These are phyloP conservation scores for Arthroderma uncinatum DNA, from an alignment of 2,329 filamentous ascomycete genomes.

Conservation along the genomic window DNA sequence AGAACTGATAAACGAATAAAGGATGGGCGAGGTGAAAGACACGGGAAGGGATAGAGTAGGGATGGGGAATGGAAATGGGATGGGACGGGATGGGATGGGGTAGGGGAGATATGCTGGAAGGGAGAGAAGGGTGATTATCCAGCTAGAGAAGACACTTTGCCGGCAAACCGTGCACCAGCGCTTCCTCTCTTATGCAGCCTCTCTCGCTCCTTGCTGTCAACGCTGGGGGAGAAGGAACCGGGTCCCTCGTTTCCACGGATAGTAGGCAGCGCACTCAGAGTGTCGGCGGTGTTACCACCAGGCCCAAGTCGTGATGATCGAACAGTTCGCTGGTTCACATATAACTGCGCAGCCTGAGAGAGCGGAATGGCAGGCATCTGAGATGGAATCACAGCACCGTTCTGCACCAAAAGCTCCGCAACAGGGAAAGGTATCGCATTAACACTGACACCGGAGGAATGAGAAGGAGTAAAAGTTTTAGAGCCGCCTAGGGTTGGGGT, in stretches of 20 bases:
- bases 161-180: constrained; percentile 57
- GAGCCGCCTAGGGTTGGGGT: constrained; percentile 10
- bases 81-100: background rate
- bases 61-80: background rate
- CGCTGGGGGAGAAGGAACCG: constrained; percentile 18
- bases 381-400: constrained; percentile 76
- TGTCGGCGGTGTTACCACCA: constrained; percentile 38
- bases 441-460: constrained; percentile 26
- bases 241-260: constrained; percentile 30
- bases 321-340: constrained; percentile 63
- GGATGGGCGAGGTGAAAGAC: background rate
- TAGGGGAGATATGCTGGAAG: background rate
- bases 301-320: constrained; percentile 28
- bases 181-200: constrained; percentile 69
- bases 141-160: constrained; percentile 36
- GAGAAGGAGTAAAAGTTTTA: constrained; percentile 27
- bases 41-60: background rate
- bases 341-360: constrained; percentile 66
- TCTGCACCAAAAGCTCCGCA: constrained; percentile 83
- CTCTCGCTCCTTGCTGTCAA: constrained; percentile 48
- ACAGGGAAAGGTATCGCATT: constrained; percentile 63
- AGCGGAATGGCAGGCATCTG: constrained; percentile 71
- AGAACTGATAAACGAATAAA: background rate
- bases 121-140: background rate
- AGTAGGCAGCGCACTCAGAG: constrained; percentile 50